A percentile compares a stretch with the other conserved stretches of the same genome.
phyloP scores from a whole-genome alignment of 2,329 filamentous ascomycete species.

The Phialophora macrospora region DNA sequence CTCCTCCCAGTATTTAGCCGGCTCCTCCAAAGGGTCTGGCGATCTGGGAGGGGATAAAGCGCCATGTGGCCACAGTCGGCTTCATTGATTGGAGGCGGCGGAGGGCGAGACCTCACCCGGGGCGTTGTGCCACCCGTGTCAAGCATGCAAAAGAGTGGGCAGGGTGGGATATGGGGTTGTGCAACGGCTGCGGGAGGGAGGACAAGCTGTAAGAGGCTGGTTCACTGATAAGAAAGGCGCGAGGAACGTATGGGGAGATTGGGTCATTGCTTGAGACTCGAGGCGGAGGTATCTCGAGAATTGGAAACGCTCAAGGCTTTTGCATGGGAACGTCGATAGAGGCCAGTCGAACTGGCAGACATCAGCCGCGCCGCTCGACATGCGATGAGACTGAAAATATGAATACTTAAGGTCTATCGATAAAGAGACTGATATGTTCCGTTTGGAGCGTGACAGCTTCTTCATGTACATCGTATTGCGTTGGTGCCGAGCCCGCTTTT shows the following conservation, averaged over 20 bases:
- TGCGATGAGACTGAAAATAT: neutral
- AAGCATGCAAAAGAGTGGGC: constrained; percentile 4
- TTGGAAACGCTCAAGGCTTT: neutral
- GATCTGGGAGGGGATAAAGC: neutral
- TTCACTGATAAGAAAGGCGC: constrained; percentile 11
- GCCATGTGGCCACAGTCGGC: constrained; percentile 7
- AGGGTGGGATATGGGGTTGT: constrained; percentile 14
- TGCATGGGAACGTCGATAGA: constrained; percentile 1
- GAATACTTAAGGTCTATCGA: neutral
- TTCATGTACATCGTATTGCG: constrained; percentile 1
- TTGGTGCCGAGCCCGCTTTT: neutral
- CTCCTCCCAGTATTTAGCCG: neutral
- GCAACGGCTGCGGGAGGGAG: neutral
- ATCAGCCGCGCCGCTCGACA: neutral
- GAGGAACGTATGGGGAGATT: constrained; percentile 7
- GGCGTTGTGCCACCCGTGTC: constrained; percentile 1
- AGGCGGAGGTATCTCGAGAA: constrained; percentile 8
- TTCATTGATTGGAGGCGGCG: constrained; percentile 7
- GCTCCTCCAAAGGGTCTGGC: neutral
- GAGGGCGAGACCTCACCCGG: constrained; percentile 14
- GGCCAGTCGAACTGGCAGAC: neutral
- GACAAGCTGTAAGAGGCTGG: constrained; percentile 15
- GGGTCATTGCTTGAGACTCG: neutral
- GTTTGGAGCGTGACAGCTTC: neutral
- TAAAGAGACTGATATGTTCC: neutral